Base-by-base conservation (phyloP, 2,329 filamentous ascomycete species). In the Fusarium illudens region DNA sequence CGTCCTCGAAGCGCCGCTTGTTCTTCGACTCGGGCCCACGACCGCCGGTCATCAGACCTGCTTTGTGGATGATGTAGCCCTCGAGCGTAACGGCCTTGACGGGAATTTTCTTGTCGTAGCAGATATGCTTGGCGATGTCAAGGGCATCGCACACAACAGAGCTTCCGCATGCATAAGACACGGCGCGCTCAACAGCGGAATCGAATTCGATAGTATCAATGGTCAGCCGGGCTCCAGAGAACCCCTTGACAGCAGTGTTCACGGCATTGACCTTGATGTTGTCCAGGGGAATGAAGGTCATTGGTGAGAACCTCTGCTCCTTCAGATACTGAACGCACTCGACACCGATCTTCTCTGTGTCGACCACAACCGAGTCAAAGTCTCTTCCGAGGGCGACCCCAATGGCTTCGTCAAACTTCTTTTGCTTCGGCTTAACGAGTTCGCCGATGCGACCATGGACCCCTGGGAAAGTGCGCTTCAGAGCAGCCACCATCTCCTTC, bases 161-260 rank as follows among this genome's bases (percentile, higher is more conserved):
- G 79, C 94, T 96, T 32, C 95, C 95, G 73, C 96, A 99, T 25
- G 94, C 95, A 77, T 97, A 97, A 20, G 91, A 92, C 83, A 99
- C 96, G 32, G 94, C 96, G 68, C 96, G 91, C 76, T 97, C 93
- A 51, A 97, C 87, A 2, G 91, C 88, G 4, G 91, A 86, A 73
- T 98, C 96, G 75, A 96, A 99, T 75, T 97, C 94, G 72, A 99
- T 95, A 0, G 94, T 96, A 77, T 99, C 96, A 67, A 99, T 97
- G 0, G 95, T 96, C 60, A 97, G 86, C 8, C 95, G 89, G 79
- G 92, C 93, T 36, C 92, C 92, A 58, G 92, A 87, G 77, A 97
- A 91, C 27, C 94, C 93, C 80, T 97, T 97, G 69, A 99, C 84
- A 62, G 93, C 94, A 6, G 93, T 92, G 76, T 97, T 97, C 62